These are phyloP conservation scores for Pseudogymnoascus sp. DNA, from an alignment of 2,329 filamentous ascomycete genomes.

Conservation along the genomic window DNA sequence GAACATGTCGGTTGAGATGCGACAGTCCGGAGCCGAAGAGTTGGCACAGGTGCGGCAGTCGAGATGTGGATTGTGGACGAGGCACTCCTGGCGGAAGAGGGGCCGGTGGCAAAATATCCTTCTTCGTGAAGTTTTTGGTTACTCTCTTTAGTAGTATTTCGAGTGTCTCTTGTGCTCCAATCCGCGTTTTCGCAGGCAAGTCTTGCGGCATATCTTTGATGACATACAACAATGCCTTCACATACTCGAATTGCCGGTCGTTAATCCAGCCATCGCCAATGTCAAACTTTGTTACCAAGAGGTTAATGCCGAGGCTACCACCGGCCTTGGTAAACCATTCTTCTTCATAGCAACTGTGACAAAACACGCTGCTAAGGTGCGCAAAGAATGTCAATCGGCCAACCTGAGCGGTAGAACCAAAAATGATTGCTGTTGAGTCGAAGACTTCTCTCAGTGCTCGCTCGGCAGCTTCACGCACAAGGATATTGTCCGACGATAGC, in stretches of 20 bases:
- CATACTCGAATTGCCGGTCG: conserved; percentile 77
- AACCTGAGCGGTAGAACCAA: conserved; percentile 65
- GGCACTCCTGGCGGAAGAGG: conserved; percentile 50
- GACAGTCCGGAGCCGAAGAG: conserved; percentile 82
- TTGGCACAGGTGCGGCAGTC: conserved; percentile 70
- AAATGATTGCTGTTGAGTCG: conserved; percentile 67
- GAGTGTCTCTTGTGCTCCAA: conserved; percentile 75
- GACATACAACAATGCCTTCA: conserved; percentile 88
- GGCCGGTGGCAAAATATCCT: conserved; percentile 53
- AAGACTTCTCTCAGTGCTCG: conserved; percentile 71
- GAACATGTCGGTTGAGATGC: conserved; percentile 93
- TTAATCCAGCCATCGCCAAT: conserved; percentile 79
- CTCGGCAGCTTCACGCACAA: conserved; percentile 77
- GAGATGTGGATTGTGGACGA: conserved; percentile 52
- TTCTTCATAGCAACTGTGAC: conserved; percentile 92
- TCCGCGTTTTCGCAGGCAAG: conserved; percentile 79
- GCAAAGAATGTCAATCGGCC: conserved; percentile 77
- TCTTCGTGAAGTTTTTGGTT: conserved; percentile 71
- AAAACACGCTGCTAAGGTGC: conserved; percentile 75
- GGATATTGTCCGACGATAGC: conserved; percentile 73
- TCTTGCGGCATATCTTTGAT: conserved; percentile 98
- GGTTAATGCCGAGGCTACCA: conserved; percentile 81
- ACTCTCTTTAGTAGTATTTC: conserved; percentile 72
- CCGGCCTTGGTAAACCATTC: conserved; percentile 99
- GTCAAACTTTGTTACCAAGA: conserved; percentile 76